Conservation (phyloP, 192 early-diverging fungal species). For the Coemansia sp. region DNA sequence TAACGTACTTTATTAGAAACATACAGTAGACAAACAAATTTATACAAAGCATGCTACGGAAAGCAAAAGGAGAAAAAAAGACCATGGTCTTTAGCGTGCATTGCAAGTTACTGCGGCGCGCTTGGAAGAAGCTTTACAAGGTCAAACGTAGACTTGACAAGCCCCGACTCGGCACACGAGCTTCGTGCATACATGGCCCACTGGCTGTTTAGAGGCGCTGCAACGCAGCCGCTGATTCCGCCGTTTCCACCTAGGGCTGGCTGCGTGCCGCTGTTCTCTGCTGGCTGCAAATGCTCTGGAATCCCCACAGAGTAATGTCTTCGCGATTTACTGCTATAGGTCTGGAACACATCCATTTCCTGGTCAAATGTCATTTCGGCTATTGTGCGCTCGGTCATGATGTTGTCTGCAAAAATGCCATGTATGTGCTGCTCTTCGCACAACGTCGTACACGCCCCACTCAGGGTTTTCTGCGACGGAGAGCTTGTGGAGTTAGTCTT, state of each 20-base stretch:
- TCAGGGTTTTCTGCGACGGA: conserved; percentile 34
- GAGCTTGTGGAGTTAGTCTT: conserved; percentile 20
- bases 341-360: conserved; percentile 18
- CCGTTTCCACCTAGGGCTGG: conserved; percentile 3
- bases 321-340: conserved; percentile 6
- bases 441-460: not conserved
- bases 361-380: conserved; percentile 1
- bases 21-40: not conserved
- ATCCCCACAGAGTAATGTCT: conserved; percentile 37
- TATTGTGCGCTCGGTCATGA: conserved; percentile 11
- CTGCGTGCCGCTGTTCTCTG: not conserved
- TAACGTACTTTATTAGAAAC: too few species aligned
- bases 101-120: conserved; percentile 24
- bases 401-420: conserved; percentile 1
- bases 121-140: conserved; percentile 47
- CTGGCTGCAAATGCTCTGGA: conserved; percentile 13
- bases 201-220: conserved; percentile 14
- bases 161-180: conserved; percentile 43
- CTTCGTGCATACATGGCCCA: conserved; percentile 46
- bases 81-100: not conserved
- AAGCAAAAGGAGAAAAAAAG: conserved; percentile 1
- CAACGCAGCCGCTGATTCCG: not conserved
- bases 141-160: conserved; percentile 50
- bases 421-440: not conserved
- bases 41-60: not conserved